Evolutionary conservation across 2,329 filamentous ascomycete species (phyloP).

Genomic region (Chaetomium sp.): DNA sequence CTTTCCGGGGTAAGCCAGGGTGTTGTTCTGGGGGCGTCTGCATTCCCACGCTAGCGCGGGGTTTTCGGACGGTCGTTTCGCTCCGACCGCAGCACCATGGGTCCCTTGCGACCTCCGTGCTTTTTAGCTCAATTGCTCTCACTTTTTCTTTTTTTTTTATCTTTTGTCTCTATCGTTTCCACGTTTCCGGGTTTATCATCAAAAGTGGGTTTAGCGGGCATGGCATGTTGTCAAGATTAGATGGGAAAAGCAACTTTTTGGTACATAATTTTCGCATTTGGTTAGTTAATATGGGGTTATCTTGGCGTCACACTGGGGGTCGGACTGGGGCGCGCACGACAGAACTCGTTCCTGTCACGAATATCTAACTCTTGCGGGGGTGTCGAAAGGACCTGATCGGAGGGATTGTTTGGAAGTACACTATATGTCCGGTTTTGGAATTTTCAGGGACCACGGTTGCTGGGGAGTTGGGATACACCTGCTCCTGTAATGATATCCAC

Average conservation of each 20-base stretch:
- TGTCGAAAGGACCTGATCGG: constrained; percentile 3
- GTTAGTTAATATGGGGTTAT: not conserved
- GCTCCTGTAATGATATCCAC: constrained; percentile 2
- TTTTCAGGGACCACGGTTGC: not conserved
- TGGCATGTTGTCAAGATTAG: constrained; percentile 23
- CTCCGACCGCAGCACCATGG: not conserved
- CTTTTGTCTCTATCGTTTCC: constrained; percentile 1
- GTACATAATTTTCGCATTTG: constrained; percentile 9
- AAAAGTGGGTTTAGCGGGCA: constrained; percentile 25
- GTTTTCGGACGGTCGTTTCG: constrained; percentile 13
- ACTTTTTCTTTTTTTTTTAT: constrained; percentile 1
- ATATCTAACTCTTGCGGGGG: not conserved
- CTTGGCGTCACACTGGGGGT: constrained; percentile 17
- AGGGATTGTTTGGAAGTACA: constrained; percentile 10
- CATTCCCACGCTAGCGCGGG: constrained; percentile 14
- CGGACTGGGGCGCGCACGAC: not conserved
- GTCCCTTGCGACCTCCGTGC: not conserved
- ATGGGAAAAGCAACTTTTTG: constrained; percentile 25
- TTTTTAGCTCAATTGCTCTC: not conserved
- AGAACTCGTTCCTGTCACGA: constrained; percentile 10
- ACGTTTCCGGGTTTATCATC: constrained; percentile 10
- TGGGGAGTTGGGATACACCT: not conserved
- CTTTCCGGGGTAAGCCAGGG: constrained; percentile 18
- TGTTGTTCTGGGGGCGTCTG: constrained; percentile 3
- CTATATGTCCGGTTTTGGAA: constrained; percentile 12